A percentile compares a stretch with the other conserved stretches of the same genome.
phyloP scores from a whole-genome alignment of 2,329 filamentous ascomycete genomes.

The Neonectria coccinea region DNA sequence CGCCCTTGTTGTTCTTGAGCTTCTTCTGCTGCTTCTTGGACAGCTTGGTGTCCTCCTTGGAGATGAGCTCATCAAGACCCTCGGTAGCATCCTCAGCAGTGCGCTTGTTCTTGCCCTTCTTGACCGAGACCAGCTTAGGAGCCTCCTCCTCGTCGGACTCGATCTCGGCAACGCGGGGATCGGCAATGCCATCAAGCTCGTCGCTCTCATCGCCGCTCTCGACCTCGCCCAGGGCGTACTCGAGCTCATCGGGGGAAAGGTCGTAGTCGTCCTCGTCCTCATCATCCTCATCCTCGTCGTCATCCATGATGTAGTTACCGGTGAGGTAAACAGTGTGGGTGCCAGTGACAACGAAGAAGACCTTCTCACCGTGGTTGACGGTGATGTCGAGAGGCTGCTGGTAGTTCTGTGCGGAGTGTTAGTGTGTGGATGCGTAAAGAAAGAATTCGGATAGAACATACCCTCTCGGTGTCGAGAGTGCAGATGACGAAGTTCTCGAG shows the following conservation, averaged over 20 bases:
- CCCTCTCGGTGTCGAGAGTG: slow-evolving; percentile 92
- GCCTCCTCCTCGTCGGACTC: slow-evolving; percentile 78
- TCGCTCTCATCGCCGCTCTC: slow-evolving; percentile 80
- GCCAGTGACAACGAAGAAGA: slow-evolving; percentile 92
- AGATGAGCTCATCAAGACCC: slow-evolving; percentile 85
- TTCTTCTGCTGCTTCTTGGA: slow-evolving; percentile 99
- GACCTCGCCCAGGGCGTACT: slow-evolving; percentile 77
- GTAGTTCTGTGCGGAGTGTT: slow-evolving; percentile 74
- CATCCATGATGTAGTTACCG: slow-evolving; percentile 91
- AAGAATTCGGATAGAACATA: slow-evolving; percentile 58
- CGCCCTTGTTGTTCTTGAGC: slow-evolving; percentile 97
- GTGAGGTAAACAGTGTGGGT: slow-evolving; percentile 93
- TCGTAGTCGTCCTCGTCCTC: slow-evolving; percentile 83
- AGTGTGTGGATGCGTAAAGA: slow-evolving; percentile 31
- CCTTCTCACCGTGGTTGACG: slow-evolving; percentile 86
- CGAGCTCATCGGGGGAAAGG: slow-evolving; percentile 82
- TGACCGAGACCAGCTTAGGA: slow-evolving; percentile 68
- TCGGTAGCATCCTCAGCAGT: slow-evolving; percentile 78
- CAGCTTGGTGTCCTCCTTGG: slow-evolving; percentile 81
- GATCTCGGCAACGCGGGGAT: slow-evolving; percentile 87
- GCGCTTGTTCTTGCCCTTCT: slow-evolving; percentile 94
- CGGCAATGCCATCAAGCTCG: slow-evolving; percentile 80
- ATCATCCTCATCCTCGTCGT: slow-evolving; percentile 71
- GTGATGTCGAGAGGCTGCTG: slow-evolving; percentile 96
- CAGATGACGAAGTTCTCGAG: slow-evolving; percentile 94